A percentile compares a stretch with the other conserved stretches of the same genome.
Evolutionary conservation across 2,329 filamentous ascomycete species (phyloP).

Genomic region (Nothophoma quercina): DNA sequence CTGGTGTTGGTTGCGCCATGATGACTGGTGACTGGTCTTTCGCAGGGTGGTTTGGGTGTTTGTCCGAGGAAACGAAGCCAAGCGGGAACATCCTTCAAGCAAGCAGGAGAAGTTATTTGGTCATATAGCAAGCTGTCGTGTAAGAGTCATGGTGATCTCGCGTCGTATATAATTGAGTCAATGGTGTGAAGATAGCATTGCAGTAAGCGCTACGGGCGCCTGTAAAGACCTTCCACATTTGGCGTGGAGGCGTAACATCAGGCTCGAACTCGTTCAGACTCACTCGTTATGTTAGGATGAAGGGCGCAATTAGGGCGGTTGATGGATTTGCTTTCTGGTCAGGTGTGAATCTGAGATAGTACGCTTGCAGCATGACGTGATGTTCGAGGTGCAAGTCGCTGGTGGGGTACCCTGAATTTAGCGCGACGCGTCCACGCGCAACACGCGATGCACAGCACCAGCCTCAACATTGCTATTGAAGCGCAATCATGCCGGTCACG

Average conservation of each 20-base stretch:
- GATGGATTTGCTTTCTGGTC: too few relatives aligned
- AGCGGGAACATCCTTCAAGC: too few relatives aligned
- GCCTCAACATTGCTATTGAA: conserved; percentile 15
- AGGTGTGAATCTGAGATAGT: too few relatives aligned
- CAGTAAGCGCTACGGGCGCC: conserved; percentile 1
- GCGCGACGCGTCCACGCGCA: conserved; percentile 37
- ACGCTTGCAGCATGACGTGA: background rate
- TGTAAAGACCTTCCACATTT: conserved; percentile 14
- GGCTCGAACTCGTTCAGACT: background rate
- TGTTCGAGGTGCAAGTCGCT: background rate
- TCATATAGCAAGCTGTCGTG: too few relatives aligned
- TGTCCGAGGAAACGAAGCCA: too few relatives aligned
- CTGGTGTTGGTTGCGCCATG: conserved; percentile 23
- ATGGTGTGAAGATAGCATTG: background rate
- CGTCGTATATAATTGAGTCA: background rate
- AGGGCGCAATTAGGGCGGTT: too few relatives aligned
- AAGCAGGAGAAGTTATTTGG: too few relatives aligned
- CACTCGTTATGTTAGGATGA: too few relatives aligned
- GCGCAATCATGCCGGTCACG: conserved; percentile 33
- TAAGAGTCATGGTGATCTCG: background rate
- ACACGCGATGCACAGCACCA: conserved; percentile 19
- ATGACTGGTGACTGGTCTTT: too few relatives aligned
- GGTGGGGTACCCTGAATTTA: background rate
- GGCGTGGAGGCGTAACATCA: conserved; percentile 1
- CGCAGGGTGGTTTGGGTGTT: too few relatives aligned